Base-by-base conservation (phyloP, 2,329 filamentous ascomycete species). In the Pseudocercospora musae region DNA sequence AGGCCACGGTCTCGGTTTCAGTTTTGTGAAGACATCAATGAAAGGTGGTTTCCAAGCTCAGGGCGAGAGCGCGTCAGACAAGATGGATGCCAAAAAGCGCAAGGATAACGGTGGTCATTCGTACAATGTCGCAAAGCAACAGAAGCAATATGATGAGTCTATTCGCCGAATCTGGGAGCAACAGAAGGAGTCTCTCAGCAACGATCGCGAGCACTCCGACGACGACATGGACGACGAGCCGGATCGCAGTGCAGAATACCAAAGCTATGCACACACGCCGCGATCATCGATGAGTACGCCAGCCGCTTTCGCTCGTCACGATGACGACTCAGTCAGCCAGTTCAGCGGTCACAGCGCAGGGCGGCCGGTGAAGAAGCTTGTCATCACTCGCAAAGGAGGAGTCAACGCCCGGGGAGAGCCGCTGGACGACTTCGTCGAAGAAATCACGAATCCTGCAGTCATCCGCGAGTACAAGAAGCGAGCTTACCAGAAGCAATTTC, bases 21-120 rank as follows among this genome's bases (percentile, higher is more conserved):
- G 91, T 74, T 97, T 99, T 76, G 93, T 99, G 76, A 92, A 95
- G 73, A 97, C 93, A 0, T 96, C 92, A 0, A 99, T 99, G 95
- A 99, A 99, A 78, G 95, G 95, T 65, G 95, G 95, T 0, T 99
- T 97, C 76, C 91, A 93, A 73, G 89, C 92, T 20, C 85, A 96
- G 25, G 92, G 92, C 20, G 92, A 96, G 75, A 93, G 91, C 72
- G 91, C 93, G 64, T 90, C 92, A 71, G 90, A 93, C 65, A 91
- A 93, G 74, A 87, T 95, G 66, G 91, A 93, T 73, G 90, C 90
- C 15, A 94, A 95, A 71, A 80, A 81, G 66, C 77, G 82, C 62
- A 87, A 87, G 67, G 85, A 88, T 60, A 80, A 84, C 67, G 92
- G 92, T 59, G 95, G 95, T 0, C 95, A 99, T 77, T 93, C 91